Conservation (phyloP, 768 basidiomycete species). For the Wakefieldia striispora region DNA sequence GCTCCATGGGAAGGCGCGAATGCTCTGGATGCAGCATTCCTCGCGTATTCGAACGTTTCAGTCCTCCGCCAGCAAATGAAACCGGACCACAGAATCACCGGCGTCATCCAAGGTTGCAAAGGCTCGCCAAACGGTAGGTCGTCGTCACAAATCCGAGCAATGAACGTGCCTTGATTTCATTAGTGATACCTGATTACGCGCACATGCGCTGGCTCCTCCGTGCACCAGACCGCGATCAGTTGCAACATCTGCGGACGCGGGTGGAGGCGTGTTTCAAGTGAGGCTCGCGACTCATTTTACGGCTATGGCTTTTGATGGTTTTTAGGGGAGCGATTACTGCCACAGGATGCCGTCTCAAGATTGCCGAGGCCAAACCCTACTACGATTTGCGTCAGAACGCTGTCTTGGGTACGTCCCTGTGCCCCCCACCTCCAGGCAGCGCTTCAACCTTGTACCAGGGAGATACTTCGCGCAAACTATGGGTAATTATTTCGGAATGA, state of each 20-base stretch:
- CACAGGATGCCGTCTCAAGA: slow-evolving; percentile 51
- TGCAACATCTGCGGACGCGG: slow-evolving; percentile 53
- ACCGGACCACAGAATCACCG: slow-evolving; percentile 78
- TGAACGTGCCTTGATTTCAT: slow-evolving; percentile 2
- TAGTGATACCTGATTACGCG: slow-evolving; percentile 84
- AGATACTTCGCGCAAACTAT: slow-evolving; percentile 50
- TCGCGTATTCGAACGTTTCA: slow-evolving; percentile 77
- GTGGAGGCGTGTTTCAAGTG: slow-evolving; percentile 73
- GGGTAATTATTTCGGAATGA: slow-evolving; percentile 43
- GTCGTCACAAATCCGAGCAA: slow-evolving; percentile 13
- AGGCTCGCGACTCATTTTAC: slow-evolving; percentile 21
- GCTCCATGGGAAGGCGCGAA: slow-evolving; percentile 87
- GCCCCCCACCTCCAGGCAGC: not conserved
- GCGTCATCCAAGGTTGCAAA: slow-evolving; percentile 66
- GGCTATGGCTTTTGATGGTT: slow-evolving; percentile 6
- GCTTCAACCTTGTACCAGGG: slow-evolving; percentile 37
- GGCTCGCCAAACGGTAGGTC: slow-evolving; percentile 67
- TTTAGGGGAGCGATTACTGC: slow-evolving; percentile 66
- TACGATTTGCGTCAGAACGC: slow-evolving; percentile 60
- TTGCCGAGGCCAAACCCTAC: slow-evolving; percentile 43
- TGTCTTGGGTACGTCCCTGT: slow-evolving; percentile 44
- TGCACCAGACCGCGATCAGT: slow-evolving; percentile 59
- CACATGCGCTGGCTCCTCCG: slow-evolving; percentile 72
- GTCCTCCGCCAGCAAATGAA: slow-evolving; percentile 85
- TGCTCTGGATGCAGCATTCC: slow-evolving; percentile 84